Percentiles rank a stretch among this genome's conserved stretches.
Conservation (phyloP, 2,329 filamentous ascomycete species). For the Pestalotiopsis sp. region DNA sequence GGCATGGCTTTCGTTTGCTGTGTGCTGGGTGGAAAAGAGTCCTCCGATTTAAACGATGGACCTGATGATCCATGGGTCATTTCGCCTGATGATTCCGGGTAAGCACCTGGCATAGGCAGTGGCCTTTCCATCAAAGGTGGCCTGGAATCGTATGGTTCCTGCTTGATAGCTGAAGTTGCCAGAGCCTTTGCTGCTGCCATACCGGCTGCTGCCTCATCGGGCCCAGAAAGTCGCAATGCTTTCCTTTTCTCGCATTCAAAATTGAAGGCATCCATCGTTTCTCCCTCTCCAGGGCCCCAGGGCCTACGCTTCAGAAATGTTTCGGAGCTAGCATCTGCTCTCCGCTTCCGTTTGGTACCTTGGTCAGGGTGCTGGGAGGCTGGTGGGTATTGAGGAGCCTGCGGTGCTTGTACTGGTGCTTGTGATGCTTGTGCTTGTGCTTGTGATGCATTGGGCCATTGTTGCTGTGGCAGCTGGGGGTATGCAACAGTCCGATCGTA, state of each 20-base stretch:
- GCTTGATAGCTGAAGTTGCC: background rate
- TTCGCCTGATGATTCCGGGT: background rate
- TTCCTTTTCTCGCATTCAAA: too few relatives aligned
- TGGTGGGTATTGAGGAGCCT: background rate
- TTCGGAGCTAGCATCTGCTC: background rate
- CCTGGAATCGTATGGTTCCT: background rate
- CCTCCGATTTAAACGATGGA: background rate
- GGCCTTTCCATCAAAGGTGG: background rate
- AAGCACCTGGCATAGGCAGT: background rate
- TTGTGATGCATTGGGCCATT: background rate
- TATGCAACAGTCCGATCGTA: background rate
- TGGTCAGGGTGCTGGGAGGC: background rate
- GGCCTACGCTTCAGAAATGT: background rate
- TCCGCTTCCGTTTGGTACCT: background rate
- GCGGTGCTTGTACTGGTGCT: background rate
- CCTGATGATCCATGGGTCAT: background rate
- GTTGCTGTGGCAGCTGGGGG: background rate
- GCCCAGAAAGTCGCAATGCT: too few relatives aligned
- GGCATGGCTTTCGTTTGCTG: background rate
- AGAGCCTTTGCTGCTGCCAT: background rate
- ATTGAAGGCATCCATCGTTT: too few relatives aligned
- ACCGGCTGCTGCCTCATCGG: background rate
- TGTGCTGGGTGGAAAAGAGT: background rate
- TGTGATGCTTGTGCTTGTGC: background rate
- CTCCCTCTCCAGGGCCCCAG: too few relatives aligned